These are phyloP conservation scores for Euphorbia schlechtendalii DNA, from an alignment of 441 rosid species.

Conservation along the genomic window DNA sequence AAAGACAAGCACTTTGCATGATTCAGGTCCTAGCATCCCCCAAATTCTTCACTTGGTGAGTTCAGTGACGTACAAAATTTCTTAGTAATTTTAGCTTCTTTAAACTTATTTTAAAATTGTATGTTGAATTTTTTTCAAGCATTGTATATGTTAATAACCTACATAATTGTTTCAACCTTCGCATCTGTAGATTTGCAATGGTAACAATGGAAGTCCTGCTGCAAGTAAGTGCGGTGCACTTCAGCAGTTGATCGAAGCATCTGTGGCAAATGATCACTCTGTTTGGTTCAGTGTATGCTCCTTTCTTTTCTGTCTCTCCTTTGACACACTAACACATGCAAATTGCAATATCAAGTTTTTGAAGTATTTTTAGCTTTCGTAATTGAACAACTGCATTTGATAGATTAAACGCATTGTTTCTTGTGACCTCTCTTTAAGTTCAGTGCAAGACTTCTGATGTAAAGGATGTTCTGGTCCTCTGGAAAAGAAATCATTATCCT, in stretches of 20 bases:
- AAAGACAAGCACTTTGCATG: conserved; percentile 43
- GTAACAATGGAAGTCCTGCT: conserved; percentile 51
- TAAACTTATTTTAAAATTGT: background rate
- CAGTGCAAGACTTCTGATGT: background rate
- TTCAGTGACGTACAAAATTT: conserved; percentile 12
- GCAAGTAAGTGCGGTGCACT: conserved; percentile 61
- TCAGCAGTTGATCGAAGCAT: conserved; percentile 73
- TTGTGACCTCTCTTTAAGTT: background rate
- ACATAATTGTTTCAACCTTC: conserved; percentile 7
- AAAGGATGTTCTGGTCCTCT: background rate
- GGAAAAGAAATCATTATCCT: background rate
- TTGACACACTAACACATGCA: background rate
- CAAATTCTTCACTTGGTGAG: conserved; percentile 92
- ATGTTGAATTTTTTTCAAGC: background rate
- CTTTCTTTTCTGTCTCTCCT: background rate
- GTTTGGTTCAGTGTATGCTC: conserved; percentile 71
- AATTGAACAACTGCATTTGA: conserved; percentile 1
- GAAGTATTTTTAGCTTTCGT: background rate
- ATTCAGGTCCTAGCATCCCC: conserved; percentile 80
- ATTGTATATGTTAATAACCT: background rate
- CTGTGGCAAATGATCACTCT: conserved; percentile 59
- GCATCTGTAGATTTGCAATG: conserved; percentile 56
- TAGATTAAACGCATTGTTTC: background rate
- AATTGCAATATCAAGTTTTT: too few species aligned
- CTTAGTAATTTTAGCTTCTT: conserved; percentile 6